phyloP scores from a whole-genome alignment of 2,329 filamentous ascomycete species.

The Fusarium setosum region DNA sequence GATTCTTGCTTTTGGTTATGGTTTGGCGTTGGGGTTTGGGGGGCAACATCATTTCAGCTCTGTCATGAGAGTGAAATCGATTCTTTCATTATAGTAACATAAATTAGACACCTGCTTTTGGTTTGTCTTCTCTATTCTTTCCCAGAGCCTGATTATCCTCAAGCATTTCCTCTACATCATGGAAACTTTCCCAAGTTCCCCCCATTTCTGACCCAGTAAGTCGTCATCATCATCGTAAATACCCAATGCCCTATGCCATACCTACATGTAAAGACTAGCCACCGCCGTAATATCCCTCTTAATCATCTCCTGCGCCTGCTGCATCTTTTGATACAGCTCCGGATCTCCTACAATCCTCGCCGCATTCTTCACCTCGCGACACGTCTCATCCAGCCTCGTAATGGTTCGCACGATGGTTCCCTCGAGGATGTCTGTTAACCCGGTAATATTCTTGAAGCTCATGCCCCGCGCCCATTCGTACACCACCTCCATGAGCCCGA shows the following conservation, averaged over 20 bases:
- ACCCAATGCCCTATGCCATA: not conserved
- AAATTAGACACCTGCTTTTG: slow-evolving; percentile 18
- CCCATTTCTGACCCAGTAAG: not conserved
- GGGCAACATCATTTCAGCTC: slow-evolving; percentile 28
- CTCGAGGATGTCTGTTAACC: slow-evolving; percentile 94
- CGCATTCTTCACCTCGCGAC: slow-evolving; percentile 96
- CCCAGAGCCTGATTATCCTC: not conserved
- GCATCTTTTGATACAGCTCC: slow-evolving; percentile 94
- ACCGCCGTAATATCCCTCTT: slow-evolving; percentile 95
- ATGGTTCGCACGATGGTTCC: slow-evolving; percentile 97
- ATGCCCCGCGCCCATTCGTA: slow-evolving; percentile 99
- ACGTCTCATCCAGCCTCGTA: slow-evolving; percentile 93
- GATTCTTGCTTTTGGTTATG: slow-evolving; percentile 29
- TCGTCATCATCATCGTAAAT: not conserved
- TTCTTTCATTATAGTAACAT: slow-evolving; percentile 19
- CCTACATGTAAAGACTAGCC: slow-evolving; percentile 88
- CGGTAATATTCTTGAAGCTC: slow-evolving; percentile 98
- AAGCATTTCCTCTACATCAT: not conserved
- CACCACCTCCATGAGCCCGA: slow-evolving; percentile 96
- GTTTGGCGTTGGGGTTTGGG: slow-evolving; percentile 39
- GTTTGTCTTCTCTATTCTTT: not conserved
- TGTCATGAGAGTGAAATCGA: slow-evolving; percentile 13
- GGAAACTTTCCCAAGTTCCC: not conserved
- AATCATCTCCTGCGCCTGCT: slow-evolving; percentile 96
- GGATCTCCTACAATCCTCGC: slow-evolving; percentile 96